These are phyloP conservation scores for Lasiodiplodia theobromae DNA, from an alignment of 2,329 filamentous ascomycete species.

Conservation along the genomic window DNA sequence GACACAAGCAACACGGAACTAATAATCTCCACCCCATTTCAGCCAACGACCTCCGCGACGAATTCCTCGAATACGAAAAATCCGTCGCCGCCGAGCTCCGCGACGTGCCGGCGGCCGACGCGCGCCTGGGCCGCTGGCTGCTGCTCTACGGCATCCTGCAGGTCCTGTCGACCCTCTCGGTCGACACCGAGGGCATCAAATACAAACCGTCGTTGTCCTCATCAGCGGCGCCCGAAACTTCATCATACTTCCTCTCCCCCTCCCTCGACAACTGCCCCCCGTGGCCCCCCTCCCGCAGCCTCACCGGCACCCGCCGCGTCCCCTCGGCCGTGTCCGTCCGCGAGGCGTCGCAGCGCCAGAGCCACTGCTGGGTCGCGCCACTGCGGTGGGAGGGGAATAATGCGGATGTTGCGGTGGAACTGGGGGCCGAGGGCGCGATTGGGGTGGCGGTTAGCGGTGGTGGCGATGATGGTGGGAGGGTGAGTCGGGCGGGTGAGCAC, in stretches of 20 bases:
- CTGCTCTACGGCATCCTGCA: slow-evolving; percentile 53
- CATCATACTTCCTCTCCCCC: slow-evolving; percentile 52
- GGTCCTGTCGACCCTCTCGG: slow-evolving; percentile 50
- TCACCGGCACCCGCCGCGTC: slow-evolving; percentile 13
- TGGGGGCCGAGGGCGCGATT: neutral
- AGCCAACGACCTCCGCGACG: slow-evolving; percentile 50
- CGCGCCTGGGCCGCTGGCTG: slow-evolving; percentile 53
- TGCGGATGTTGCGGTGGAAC: slow-evolving; percentile 1
- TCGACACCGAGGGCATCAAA: slow-evolving; percentile 49
- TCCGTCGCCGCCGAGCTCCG: slow-evolving; percentile 40
- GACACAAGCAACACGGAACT: neutral
- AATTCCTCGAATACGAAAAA: slow-evolving; percentile 52
- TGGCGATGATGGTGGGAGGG: neutral
- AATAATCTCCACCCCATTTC: neutral
- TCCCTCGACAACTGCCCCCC: slow-evolving; percentile 47
- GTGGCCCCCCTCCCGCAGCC: slow-evolving; percentile 39
- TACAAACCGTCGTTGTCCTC: slow-evolving; percentile 31
- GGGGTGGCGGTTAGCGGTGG: neutral
- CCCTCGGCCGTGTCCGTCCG: slow-evolving; percentile 34
- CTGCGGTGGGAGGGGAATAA: slow-evolving; percentile 34
- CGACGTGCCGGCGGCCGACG: slow-evolving; percentile 49
- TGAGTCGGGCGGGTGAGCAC: neutral
- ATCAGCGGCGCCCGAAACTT: too few relatives aligned
- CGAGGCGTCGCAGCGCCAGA: slow-evolving; percentile 42
- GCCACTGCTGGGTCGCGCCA: slow-evolving; percentile 46